These are phyloP conservation scores for Colletotrichum sp. DNA, from an alignment of 2,329 filamentous ascomycete species.

Conservation along the genomic window DNA sequence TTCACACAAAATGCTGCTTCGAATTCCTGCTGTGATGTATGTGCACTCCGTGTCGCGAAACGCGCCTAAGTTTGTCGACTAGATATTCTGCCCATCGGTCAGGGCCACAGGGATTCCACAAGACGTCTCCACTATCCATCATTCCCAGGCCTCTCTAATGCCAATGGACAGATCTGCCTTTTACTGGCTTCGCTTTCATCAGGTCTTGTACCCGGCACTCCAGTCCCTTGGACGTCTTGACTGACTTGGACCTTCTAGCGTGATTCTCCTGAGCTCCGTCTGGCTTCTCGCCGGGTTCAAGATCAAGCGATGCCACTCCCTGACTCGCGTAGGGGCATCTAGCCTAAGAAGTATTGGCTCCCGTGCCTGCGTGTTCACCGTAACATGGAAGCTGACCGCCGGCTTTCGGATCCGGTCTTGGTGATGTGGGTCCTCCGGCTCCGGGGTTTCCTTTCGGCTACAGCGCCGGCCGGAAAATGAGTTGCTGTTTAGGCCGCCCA, in stretches of 20 bases:
- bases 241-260: neutral
- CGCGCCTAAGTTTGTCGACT: neutral
- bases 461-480: neutral
- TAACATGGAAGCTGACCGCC: neutral
- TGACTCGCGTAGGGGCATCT: neutral
- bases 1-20: neutral
- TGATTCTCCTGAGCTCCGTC: neutral
- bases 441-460: neutral
- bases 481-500: fast-evolving
- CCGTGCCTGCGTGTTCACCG: neutral
- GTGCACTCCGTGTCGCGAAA: neutral
- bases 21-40: neutral
- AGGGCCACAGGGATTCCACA: no score
- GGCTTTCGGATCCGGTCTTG: neutral
- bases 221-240: neutral
- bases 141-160: neutral
- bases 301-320: neutral
- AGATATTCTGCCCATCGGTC: neutral
- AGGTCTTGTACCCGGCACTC: neutral
- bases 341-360: neutral
- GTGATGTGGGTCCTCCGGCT: neutral
- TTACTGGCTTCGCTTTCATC: neutral
- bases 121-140: neutral
- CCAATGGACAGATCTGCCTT: neutral
- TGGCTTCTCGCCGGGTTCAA: neutral